A percentile compares a stretch with the other conserved stretches of the same genome.
Conservation (phyloP, 768 basidiomycete species). For the Multifurca ochricompacta region DNA sequence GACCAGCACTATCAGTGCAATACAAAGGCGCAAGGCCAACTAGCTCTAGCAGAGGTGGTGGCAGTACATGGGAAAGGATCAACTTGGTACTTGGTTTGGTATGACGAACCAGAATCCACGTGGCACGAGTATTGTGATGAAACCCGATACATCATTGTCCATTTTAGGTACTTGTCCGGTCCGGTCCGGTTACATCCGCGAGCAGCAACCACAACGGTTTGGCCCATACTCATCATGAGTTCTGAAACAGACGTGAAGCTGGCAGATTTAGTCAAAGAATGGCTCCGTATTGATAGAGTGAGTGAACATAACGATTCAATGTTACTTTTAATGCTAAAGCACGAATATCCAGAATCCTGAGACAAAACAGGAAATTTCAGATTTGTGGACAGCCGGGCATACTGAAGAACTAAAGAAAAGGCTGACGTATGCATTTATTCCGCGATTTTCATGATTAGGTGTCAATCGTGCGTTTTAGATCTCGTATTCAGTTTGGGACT, state of each 20-base stretch:
- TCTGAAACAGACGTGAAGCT: constrained; percentile 21
- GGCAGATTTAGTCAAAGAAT: constrained; percentile 40
- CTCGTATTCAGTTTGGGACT: constrained; percentile 80
- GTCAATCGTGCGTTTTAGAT: constrained; percentile 31
- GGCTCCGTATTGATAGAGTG: constrained; percentile 44
- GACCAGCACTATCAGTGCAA: no score
- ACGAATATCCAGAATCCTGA: constrained; percentile 36
- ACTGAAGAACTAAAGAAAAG: constrained; percentile 45
- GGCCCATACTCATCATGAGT: neutral
- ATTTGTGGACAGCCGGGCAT: constrained; percentile 37
- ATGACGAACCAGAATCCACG: no score
- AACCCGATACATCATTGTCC: no score
- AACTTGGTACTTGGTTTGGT: no score
- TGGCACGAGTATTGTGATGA: no score
- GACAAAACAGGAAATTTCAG: constrained; percentile 43
- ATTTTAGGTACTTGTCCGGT: no score
- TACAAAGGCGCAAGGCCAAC: no score
- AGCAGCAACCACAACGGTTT: neutral
- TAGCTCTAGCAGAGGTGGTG: no score
- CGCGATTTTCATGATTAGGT: neutral
- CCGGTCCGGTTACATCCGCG: no score
- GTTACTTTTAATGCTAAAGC: neutral
- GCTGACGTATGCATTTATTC: constrained; percentile 36
- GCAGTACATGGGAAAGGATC: no score
- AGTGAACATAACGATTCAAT: neutral